Evolutionary conservation across 164 flowering plant genomes (phyloP).

Genomic region (Chloranthus sessilifolius): DNA sequence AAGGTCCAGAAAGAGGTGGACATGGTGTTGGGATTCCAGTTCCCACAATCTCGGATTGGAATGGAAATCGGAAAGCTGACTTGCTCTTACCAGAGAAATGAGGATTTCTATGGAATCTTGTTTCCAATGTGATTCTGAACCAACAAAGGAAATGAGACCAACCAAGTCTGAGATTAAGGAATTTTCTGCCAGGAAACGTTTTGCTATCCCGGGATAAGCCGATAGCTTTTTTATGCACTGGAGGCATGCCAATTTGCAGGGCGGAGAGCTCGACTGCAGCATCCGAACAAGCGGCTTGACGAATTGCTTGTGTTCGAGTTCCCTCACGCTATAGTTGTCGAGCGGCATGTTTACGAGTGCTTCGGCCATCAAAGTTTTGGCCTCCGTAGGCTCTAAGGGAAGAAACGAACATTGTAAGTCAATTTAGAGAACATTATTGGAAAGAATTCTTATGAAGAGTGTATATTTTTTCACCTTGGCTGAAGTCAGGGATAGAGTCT

Average conservation of each 20-base stretch:
- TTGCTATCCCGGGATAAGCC: constrained; percentile 10
- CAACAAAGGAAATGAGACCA: constrained; percentile 10
- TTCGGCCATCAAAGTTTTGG: constrained; percentile 18
- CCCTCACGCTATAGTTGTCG: constrained; percentile 7
- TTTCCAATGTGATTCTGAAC: constrained; percentile 11
- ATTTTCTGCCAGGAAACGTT: constrained; percentile 10
- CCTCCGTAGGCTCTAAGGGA: constrained; percentile 14
- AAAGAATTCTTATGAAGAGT: neutral
- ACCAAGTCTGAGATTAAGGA: constrained; percentile 15
- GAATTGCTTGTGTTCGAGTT: constrained; percentile 11
- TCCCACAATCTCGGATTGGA: constrained; percentile 9
- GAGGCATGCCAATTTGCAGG: constrained; percentile 17
- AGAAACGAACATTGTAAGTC: neutral
- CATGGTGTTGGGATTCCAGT: constrained; percentile 15
- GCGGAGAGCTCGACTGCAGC: constrained; percentile 18
- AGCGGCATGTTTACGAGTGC: constrained; percentile 19
- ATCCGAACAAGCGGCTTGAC: constrained; percentile 14
- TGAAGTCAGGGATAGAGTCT: constrained; percentile 14
- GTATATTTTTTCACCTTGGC: constrained; percentile 16
- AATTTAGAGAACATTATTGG: neutral
- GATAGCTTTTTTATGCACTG: constrained; percentile 19
- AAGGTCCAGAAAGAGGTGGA: constrained; percentile 9
- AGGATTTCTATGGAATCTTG: constrained; percentile 12
- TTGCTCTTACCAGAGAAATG: constrained; percentile 9
- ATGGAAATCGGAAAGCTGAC: constrained; percentile 15